Evolutionary conservation across 176 grass and related monocot species (phyloP), one percentile per base, ranked within the genome.

Genomic region (Triticum timopheevii): DNA sequence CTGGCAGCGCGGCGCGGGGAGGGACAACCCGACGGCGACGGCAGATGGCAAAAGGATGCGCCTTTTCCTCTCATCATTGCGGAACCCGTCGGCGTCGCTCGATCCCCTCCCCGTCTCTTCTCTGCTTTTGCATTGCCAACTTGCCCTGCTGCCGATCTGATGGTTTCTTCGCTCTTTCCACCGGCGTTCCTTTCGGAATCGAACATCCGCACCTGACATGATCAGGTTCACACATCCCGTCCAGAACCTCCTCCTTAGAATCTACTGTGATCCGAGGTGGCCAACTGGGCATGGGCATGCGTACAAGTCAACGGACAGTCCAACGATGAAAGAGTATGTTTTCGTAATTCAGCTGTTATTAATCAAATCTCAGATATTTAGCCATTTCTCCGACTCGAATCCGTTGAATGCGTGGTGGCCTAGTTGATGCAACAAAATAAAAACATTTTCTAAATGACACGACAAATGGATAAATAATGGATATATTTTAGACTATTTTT

Each of bases 71-170:
- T 22, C 33, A 83, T 56, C 80, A 61, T 28, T 42, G 54, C 10
- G 58, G 24, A 28, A 59, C 19, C 39, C 39, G 42, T 45, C 82
- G 2, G n/a, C 22, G 10, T 74, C 69, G 13, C 54, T 72, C 64
- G 65, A 67, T 45, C 44, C 44, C 44, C 9, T 49, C 45, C 13
- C 45, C 13, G 45, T 70, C 34, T 17, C n/a, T 16, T 35, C 25
- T 30, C 28, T 13, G 49, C 66, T 83, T 82, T 83, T 83, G 34
- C 34, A 24, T 10, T n/a, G 25, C 77, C 78, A 80, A 80, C 15
- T 80, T 30, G 78, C 59, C 0, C 5, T 3, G 63, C 5, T 5
- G 64, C 40, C 16, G n/a, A 80, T 80, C 36, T 65, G 16, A 54
- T 7, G n/a, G 16, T 44, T 80, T 80, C 10, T n/a, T 10, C 6